Conservation (phyloP, 345 rosid genomes). For the Pistacia integerrima region DNA sequence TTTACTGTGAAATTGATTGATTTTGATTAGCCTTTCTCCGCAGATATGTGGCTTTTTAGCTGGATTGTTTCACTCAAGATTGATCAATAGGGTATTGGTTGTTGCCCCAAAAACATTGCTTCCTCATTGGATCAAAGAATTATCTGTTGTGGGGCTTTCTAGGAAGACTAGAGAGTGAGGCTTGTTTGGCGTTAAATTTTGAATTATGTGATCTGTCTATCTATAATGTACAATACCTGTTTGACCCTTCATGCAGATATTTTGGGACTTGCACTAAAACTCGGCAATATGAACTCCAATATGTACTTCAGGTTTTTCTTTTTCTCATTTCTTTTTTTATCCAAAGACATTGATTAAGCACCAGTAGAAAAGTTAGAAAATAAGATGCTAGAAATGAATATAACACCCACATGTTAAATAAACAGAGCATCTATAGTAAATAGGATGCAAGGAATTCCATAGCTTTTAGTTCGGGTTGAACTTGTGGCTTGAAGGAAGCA, state of each 20-base stretch:
- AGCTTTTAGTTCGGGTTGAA: slow-evolving; percentile 6
- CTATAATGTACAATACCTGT: background rate
- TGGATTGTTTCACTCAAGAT: slow-evolving; percentile 78
- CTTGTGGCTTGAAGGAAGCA: background rate
- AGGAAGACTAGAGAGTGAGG: slow-evolving; percentile 81
- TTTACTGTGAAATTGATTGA: slow-evolving; percentile 1
- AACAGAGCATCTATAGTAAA: background rate
- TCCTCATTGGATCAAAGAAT: slow-evolving; percentile 95
- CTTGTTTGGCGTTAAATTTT: slow-evolving; percentile 18
- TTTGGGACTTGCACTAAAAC: slow-evolving; percentile 71
- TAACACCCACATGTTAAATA: background rate
- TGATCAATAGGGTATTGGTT: slow-evolving; percentile 78
- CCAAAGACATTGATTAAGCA: background rate
- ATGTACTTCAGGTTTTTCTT: slow-evolving; percentile 73
- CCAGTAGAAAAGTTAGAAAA: background rate
- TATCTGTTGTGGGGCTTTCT: slow-evolving; percentile 85
- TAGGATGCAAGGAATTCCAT: background rate
- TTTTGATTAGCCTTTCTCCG: slow-evolving; percentile 22
- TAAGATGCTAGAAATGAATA: slow-evolving; percentile 4
- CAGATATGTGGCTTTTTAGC: slow-evolving; percentile 94
- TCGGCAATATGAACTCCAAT: slow-evolving; percentile 86
- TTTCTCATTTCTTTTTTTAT: slow-evolving; percentile 15
- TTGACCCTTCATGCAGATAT: slow-evolving; percentile 50
- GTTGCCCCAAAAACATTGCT: slow-evolving; percentile 97
- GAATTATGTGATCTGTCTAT: slow-evolving; percentile 9